Percentiles rank a stretch among this genome's conserved stretches.
These are phyloP conservation scores for Claviceps pazoutovae DNA, from an alignment of 2,329 filamentous ascomycete genomes.

Conservation along the genomic window DNA sequence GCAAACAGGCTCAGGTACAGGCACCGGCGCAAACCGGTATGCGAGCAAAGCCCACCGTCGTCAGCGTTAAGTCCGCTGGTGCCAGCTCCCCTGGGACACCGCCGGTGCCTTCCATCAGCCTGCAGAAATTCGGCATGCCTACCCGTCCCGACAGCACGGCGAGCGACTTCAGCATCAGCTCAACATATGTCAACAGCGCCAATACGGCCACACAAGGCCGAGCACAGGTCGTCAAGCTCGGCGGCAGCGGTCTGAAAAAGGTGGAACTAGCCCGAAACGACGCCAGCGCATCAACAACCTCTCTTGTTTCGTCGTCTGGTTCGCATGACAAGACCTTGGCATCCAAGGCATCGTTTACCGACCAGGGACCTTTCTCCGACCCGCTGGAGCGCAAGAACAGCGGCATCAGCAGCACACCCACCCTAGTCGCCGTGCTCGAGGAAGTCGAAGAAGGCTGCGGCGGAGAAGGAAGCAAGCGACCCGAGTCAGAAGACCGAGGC, in stretches of 20 bases:
- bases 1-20: conserved; percentile 74
- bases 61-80: conserved; percentile 69
- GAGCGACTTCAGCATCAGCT: conserved; percentile 52
- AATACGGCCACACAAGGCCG: conserved; percentile 43
- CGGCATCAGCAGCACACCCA: conserved; percentile 27
- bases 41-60: conserved; percentile 77
- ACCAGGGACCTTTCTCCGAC: conserved; percentile 47
- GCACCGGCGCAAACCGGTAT: conserved; percentile 76
- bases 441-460: conserved; percentile 27
- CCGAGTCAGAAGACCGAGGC: conserved; percentile 16
- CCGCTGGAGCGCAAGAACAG: conserved; percentile 26
- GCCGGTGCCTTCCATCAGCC: conserved; percentile 60
- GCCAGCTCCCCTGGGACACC: conserved; percentile 44
- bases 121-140: conserved; percentile 36
- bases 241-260: conserved; percentile 36
- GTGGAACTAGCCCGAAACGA: conserved; percentile 26
- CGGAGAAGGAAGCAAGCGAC: conserved; percentile 17
- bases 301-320: conserved; percentile 6
- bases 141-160: conserved; percentile 37
- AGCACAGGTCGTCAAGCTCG: conserved; percentile 47
- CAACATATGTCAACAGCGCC: conserved; percentile 53
- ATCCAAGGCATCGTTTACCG: conserved; percentile 33
- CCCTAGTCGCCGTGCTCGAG: conserved; percentile 41
- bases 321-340: conserved; percentile 34
- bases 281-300: conserved; percentile 14